These are phyloP conservation scores for Ogataea ramenticola DNA, from an alignment of 805 yeast genomes.

Conservation along the genomic window DNA sequence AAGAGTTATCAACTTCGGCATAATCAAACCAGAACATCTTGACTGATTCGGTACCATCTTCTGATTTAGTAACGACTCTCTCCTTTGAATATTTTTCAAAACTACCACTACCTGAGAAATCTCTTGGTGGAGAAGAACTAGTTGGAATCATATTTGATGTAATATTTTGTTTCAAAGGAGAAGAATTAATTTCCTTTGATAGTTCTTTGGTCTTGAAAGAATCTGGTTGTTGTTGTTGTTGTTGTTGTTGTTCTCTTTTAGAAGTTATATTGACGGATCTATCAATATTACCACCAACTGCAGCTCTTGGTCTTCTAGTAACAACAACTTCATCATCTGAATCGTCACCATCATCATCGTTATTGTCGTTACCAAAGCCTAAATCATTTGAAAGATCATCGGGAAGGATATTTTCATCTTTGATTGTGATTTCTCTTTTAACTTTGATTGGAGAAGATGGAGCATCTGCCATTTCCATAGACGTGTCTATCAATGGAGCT, in stretches of 20 bases:
- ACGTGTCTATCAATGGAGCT: slow-evolving; percentile 4
- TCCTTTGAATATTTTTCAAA: slow-evolving; percentile 28
- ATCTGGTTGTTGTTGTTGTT: too few relatives aligned
- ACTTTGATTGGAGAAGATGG: slow-evolving; percentile 26
- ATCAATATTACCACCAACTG: slow-evolving; percentile 32
- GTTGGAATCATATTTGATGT: neutral
- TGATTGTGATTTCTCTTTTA: slow-evolving; percentile 7
- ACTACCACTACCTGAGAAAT: slow-evolving; percentile 13
- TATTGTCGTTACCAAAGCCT: slow-evolving; percentile 21
- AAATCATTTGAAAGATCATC: slow-evolving; percentile 14
- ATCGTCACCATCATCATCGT: slow-evolving; percentile 21
- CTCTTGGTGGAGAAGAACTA: slow-evolving; percentile 17
- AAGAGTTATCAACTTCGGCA: slow-evolving; percentile 62
- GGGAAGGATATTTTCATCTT: neutral
- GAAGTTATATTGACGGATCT: slow-evolving; percentile 36
- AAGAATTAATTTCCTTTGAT: slow-evolving; percentile 11
- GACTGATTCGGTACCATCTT: slow-evolving; percentile 32
- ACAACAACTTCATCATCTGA: slow-evolving; percentile 51
- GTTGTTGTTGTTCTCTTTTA: slow-evolving; percentile 12
- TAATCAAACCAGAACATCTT: slow-evolving; percentile 89
- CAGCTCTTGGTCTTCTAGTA: slow-evolving; percentile 44
- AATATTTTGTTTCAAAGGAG: slow-evolving; percentile 14
- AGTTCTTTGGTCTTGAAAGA: too few relatives aligned
- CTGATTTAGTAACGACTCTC: slow-evolving; percentile 23
- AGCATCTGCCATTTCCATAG: slow-evolving; percentile 11